These are phyloP conservation scores for Penicillium hordei DNA, from an alignment of 2,329 filamentous ascomycete species.

Conservation along the genomic window DNA sequence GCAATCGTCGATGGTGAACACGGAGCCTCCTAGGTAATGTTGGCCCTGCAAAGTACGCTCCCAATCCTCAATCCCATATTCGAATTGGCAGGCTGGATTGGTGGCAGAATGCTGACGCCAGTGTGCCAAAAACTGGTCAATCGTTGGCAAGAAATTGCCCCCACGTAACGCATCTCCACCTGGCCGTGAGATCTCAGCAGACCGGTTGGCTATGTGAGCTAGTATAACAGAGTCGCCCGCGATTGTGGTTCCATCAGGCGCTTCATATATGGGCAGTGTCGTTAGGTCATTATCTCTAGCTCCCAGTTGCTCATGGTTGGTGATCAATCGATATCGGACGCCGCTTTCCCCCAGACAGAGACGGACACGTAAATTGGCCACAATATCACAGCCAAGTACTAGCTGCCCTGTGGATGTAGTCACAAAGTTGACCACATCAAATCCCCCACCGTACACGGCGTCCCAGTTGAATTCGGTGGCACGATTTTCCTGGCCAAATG, in stretches of 20 bases:
- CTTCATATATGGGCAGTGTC: slow-evolving; percentile 28
- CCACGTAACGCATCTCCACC: slow-evolving; percentile 32
- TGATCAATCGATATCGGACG: slow-evolving; percentile 34
- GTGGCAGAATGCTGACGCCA: slow-evolving; percentile 31
- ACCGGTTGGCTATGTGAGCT: slow-evolving; percentile 28
- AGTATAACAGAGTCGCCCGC: slow-evolving; percentile 37
- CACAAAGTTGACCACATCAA: slow-evolving; percentile 66
- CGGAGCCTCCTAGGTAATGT: slow-evolving; percentile 37
- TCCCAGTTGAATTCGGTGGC: slow-evolving; percentile 70
- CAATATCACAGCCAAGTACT: slow-evolving; percentile 32
- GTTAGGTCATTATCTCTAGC: neutral
- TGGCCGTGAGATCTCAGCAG: slow-evolving; percentile 23
- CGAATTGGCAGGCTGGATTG: slow-evolving; percentile 8
- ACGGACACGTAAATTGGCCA: slow-evolving; percentile 41
- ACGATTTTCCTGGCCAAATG: slow-evolving; percentile 85
- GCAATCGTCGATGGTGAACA: slow-evolving; percentile 45
- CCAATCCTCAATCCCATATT: slow-evolving; percentile 30
- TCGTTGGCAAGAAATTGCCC: slow-evolving; percentile 28
- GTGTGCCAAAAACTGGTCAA: slow-evolving; percentile 29
- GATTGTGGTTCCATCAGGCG: slow-evolving; percentile 29
- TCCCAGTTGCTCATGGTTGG: neutral
- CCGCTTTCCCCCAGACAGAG: slow-evolving; percentile 42
- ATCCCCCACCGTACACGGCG: slow-evolving; percentile 72
- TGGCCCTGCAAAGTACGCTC: slow-evolving; percentile 33
- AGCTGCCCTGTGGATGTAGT: slow-evolving; percentile 36